Conservation (phyloP, 768 basidiomycete species). For the Termitomyces sp. region DNA sequence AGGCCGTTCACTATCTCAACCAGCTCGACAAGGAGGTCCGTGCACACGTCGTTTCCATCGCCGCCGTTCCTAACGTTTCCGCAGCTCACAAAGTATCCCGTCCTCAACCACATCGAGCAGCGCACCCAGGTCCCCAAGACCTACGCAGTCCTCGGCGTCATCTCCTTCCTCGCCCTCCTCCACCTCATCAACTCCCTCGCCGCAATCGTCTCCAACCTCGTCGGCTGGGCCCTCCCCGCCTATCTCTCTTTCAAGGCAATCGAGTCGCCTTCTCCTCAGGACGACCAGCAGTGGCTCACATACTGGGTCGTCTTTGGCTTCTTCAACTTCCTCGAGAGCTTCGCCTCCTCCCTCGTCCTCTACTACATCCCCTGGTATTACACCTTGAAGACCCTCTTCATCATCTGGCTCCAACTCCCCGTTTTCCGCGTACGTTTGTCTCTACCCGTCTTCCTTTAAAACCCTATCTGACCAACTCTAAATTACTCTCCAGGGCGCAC, state of each 20-base stretch:
- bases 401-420: constrained; percentile 89
- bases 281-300: constrained; percentile 95
- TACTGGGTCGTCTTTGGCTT: constrained; percentile 97
- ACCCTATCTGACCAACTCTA: constrained; percentile 16
- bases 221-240: constrained; percentile 93
- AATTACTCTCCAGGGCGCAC: constrained; percentile 73
- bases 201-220: constrained; percentile 86
- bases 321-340: constrained; percentile 89
- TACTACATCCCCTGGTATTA: constrained; percentile 97
- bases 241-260: constrained; percentile 95
- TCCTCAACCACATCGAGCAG: constrained; percentile 80
- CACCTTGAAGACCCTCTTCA: constrained; percentile 86
- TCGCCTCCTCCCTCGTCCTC: constrained; percentile 78
- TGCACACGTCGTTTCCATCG: constrained; percentile 6
- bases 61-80: constrained; percentile 7
- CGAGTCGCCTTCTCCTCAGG: constrained; percentile 76
- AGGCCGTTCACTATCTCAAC: constrained; percentile 74
- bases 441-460: constrained; percentile 13
- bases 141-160: constrained; percentile 76
- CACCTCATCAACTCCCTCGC: constrained; percentile 91
- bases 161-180: constrained; percentile 63
- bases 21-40: constrained; percentile 97
- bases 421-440: constrained; percentile 69
- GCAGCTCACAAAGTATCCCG: constrained; percentile 83
- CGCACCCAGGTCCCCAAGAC: constrained; percentile 93